These are phyloP conservation scores for Tuber indicum DNA, from an alignment of 495 filamentous ascomycete genomes.

Conservation along the genomic window DNA sequence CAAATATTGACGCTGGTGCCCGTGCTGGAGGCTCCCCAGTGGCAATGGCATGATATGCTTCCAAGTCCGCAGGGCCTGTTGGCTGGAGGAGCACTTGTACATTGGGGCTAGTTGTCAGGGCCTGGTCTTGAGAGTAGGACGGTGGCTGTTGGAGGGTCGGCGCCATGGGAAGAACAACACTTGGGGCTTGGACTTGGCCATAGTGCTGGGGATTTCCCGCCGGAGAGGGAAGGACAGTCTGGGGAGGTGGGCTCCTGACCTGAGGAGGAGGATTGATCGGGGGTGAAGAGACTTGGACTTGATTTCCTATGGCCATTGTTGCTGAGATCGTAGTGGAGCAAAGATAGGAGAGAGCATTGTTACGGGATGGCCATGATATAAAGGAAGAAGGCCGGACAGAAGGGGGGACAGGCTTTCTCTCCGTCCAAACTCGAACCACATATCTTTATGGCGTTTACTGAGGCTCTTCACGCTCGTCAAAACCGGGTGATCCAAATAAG, in stretches of 20 bases:
- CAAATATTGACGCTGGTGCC: neutral
- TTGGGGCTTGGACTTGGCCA: neutral
- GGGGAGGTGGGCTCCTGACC: neutral
- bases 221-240: neutral
- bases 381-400: neutral
- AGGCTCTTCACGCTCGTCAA: neutral
- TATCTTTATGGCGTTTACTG: neutral
- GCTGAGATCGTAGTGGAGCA: neutral
- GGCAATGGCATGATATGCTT: neutral
- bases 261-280: constrained; percentile 1
- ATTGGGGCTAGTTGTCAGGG: neutral
- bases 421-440: neutral
- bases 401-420: neutral
- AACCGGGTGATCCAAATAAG: neutral
- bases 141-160: neutral
- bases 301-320: neutral
- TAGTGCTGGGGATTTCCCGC: neutral
- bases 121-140: constrained; percentile 1
- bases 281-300: neutral
- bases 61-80: constrained; percentile 1
- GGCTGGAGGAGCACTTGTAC: neutral
- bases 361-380: neutral
- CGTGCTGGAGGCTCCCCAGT: neutral
- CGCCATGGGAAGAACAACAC: neutral
- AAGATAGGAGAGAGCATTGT: neutral